Conservation (phyloP, 225 moss, liverwort and hornwort species). For the Physcomitrium patens region DNA sequence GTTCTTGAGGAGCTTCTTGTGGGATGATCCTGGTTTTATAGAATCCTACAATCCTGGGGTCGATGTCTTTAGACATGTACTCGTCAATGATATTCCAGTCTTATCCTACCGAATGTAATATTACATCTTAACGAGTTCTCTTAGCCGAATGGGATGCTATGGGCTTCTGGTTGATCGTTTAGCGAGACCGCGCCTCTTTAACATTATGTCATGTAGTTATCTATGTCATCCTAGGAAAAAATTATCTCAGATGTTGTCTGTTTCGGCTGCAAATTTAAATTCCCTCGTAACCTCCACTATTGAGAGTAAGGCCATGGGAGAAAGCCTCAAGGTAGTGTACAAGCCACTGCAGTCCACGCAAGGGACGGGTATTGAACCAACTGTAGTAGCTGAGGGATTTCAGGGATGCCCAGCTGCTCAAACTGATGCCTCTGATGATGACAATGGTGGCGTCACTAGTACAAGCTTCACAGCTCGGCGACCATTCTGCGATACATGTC, state of each 20-base stretch:
- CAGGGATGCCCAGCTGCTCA: not conserved
- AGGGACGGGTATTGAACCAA: not conserved
- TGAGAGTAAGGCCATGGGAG: slow-evolving; percentile 14
- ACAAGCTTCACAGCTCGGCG: slow-evolving; percentile 59
- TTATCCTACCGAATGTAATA: not conserved
- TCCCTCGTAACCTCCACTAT: not conserved
- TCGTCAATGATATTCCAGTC: not conserved
- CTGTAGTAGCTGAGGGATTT: slow-evolving; percentile 24
- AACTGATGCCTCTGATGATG: slow-evolving; percentile 12
- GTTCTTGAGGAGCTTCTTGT: not conserved
- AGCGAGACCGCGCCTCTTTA: slow-evolving; percentile 26
- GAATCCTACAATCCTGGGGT: not conserved
- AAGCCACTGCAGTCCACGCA: slow-evolving; percentile 10
- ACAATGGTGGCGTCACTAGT: slow-evolving; percentile 32
- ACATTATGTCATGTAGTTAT: not conserved
- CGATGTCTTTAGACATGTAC: not conserved
- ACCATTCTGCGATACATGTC: slow-evolving; percentile 69
- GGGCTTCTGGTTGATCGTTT: slow-evolving; percentile 27
- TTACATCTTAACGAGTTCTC: not conserved
- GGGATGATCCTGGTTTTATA: not conserved
- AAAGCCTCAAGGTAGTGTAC: slow-evolving; percentile 44
- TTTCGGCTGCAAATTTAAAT: not conserved
- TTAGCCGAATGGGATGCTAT: slow-evolving; percentile 38
- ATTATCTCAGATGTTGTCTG: slow-evolving; percentile 28
- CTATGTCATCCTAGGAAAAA: slow-evolving; percentile 14